Base-by-base conservation (phyloP, 1,284 basidiomycete species). In the Vanrija sp. region DNA sequence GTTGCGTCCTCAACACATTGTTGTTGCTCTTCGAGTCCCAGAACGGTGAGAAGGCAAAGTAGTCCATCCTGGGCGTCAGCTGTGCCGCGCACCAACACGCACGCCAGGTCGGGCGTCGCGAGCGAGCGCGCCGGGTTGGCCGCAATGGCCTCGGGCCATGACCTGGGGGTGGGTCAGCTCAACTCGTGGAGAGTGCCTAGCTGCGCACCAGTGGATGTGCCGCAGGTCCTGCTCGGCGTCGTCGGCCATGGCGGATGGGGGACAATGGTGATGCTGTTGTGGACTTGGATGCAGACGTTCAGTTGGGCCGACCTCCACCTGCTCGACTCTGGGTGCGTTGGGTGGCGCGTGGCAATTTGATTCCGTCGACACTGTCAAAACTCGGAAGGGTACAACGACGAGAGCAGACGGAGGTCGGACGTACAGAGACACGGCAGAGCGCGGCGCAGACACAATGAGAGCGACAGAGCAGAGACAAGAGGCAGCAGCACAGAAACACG, bases 1-100 rank as follows among this genome's bases (percentile, higher is more conserved):
- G 44, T 45, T 75, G 72, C 0, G 68, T 69, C 6, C 72, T 48
- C 25, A 75, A 56, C 10, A 64, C 63, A 41, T 61, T 61, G 54
- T 75, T 75, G 47, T 75, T 75, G 22, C 67, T 71, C 35, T 65
- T 63, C 2, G 57, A 31, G 52, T 73, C 68, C 57, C 63, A 75
- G 60, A 75, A 75, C 4, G 72, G 72, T 14, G 71, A 73, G 49
- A 63, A 65, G 8, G 70, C 67, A 47, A 75, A 75, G 57, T 73
- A 75, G 57, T 75, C 72, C 62, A 75, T 62, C 27, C 71, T 73
- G 51, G 5, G 44, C 10, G 53, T 18, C 41, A 43, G 19, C 41
- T 20, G 12, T 16, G 14, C 41, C 20, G 42, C 1, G 16, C 4
- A 24, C 8, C 41, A 5, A 18, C 6, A 54, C 67, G 60, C 45